Percentiles rank a stretch among this genome's conserved stretches.
phyloP scores from a whole-genome alignment of 306 rosid species.

The Luffa acutangula region DNA sequence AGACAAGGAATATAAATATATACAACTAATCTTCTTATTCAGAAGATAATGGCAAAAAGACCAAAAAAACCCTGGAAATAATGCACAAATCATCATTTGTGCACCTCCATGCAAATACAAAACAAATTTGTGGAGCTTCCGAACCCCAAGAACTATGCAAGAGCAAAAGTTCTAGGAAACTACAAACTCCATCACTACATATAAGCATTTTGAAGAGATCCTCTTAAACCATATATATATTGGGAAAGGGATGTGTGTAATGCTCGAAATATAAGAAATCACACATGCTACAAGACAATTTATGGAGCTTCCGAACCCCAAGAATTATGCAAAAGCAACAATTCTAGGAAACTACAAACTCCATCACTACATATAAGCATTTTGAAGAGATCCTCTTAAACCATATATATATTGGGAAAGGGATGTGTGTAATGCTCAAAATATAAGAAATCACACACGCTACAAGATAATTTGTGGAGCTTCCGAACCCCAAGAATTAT shows the following conservation, averaged over 20 bases:
- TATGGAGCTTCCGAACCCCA: slow-evolving; percentile 25
- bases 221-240: slow-evolving; percentile 3
- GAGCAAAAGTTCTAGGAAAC: slow-evolving; percentile 15
- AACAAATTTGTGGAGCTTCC: slow-evolving; percentile 10
- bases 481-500: slow-evolving; percentile 24
- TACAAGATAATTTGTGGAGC: background rate
- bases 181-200: slow-evolving; percentile 18
- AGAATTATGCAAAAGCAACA: slow-evolving; percentile 9
- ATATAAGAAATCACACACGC: background rate
- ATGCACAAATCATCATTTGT: background rate
- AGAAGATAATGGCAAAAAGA: background rate
- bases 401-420: background rate
- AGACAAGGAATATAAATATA: background rate
- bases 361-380: slow-evolving; percentile 22
- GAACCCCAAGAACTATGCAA: slow-evolving; percentile 17
- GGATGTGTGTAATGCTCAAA: slow-evolving; percentile 12
- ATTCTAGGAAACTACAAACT: slow-evolving; percentile 22
- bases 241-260: background rate
- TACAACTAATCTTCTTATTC: background rate
- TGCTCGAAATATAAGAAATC: slow-evolving; percentile 4
- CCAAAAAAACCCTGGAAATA: background rate
- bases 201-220: slow-evolving; percentile 19
- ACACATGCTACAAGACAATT: background rate
- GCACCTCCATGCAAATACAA: background rate
- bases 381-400: slow-evolving; percentile 8